Conservation (phyloP, 2,329 filamentous ascomycete genomes). For the Talaromyces sp. region DNA sequence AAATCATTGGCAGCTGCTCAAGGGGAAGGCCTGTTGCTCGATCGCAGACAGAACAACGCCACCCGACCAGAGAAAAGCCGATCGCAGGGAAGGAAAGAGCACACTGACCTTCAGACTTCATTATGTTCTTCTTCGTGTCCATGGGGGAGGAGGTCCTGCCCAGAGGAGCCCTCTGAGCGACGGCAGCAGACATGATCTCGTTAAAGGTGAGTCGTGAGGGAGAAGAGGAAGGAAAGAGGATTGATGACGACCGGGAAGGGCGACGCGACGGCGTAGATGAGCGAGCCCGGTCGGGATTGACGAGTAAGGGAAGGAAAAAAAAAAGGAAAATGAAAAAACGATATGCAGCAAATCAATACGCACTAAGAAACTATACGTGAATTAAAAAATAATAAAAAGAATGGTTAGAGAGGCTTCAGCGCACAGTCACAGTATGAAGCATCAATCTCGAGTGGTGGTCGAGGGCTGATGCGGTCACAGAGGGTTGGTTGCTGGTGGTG, state of each 20-base stretch:
- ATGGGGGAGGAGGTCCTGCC: slow-evolving; percentile 40
- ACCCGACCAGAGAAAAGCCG: slow-evolving; percentile 7
- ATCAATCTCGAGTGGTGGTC: slow-evolving; percentile 6
- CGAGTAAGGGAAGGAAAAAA: slow-evolving; percentile 12
- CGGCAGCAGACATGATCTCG: slow-evolving; percentile 39
- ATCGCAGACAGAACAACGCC: background rate
- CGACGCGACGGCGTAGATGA: slow-evolving; percentile 17
- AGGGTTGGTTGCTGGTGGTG: slow-evolving; percentile 1
- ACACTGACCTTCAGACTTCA: slow-evolving; percentile 39
- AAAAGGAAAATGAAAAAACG: slow-evolving; percentile 13
- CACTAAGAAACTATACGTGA: slow-evolving; percentile 21
- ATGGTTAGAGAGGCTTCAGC: background rate
- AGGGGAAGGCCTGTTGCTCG: slow-evolving; percentile 17
- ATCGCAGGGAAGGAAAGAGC: slow-evolving; percentile 17
- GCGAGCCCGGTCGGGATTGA: background rate
- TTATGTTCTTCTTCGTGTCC: slow-evolving; percentile 39
- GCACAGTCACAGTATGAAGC: background rate
- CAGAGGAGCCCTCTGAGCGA: slow-evolving; percentile 36
- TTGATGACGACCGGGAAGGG: slow-evolving; percentile 22
- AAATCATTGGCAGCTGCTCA: slow-evolving; percentile 25
- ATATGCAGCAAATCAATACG: slow-evolving; percentile 15
- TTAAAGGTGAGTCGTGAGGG: background rate
- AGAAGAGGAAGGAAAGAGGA: slow-evolving; percentile 9
- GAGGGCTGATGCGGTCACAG: slow-evolving; percentile 18
- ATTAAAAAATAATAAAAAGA: slow-evolving; percentile 15